phyloP scores from a whole-genome alignment of 2,329 filamentous ascomycete genomes.

The Cercospora citrullina region DNA sequence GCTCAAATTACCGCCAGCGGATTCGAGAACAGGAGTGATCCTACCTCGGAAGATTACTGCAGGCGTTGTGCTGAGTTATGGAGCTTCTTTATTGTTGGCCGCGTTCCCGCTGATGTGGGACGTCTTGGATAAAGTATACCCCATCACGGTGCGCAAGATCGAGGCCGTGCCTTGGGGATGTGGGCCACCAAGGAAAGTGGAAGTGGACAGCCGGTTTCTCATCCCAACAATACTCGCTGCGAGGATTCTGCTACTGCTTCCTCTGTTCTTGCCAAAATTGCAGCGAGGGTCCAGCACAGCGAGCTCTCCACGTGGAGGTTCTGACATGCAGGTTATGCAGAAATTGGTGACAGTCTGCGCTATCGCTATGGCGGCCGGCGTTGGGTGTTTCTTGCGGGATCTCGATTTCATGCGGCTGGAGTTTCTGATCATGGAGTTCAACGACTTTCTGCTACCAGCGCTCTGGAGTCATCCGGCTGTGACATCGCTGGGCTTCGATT shows the following conservation, averaged over 20 bases:
- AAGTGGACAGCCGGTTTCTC: slow-evolving; percentile 6
- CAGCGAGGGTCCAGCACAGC: not conserved
- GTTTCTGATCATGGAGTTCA: slow-evolving; percentile 3
- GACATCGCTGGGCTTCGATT: slow-evolving; percentile 35
- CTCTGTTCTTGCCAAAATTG: slow-evolving; percentile 21
- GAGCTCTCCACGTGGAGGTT: not conserved
- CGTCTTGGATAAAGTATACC: not conserved
- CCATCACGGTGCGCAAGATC: not conserved
- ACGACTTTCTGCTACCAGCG: slow-evolving; percentile 6
- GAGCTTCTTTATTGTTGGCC: slow-evolving; percentile 22
- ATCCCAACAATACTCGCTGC: slow-evolving; percentile 31
- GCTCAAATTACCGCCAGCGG: slow-evolving; percentile 18
- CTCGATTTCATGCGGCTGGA: not conserved
- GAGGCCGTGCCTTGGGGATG: not conserved
- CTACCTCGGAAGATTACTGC: slow-evolving; percentile 2
- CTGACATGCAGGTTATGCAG: not conserved
- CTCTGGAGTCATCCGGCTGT: slow-evolving; percentile 38
- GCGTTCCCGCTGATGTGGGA: not conserved
- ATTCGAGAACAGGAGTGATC: not conserved
- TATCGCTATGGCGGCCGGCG: slow-evolving; percentile 13
- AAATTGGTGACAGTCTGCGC: slow-evolving; percentile 11
- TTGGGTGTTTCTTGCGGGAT: slow-evolving; percentile 1
- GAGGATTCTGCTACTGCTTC: slow-evolving; percentile 29
- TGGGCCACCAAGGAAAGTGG: not conserved
- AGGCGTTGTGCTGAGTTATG: slow-evolving; percentile 20